Conservation (phyloP, 2,329 filamentous ascomycete species). For the Colletotrichum somersetense region DNA sequence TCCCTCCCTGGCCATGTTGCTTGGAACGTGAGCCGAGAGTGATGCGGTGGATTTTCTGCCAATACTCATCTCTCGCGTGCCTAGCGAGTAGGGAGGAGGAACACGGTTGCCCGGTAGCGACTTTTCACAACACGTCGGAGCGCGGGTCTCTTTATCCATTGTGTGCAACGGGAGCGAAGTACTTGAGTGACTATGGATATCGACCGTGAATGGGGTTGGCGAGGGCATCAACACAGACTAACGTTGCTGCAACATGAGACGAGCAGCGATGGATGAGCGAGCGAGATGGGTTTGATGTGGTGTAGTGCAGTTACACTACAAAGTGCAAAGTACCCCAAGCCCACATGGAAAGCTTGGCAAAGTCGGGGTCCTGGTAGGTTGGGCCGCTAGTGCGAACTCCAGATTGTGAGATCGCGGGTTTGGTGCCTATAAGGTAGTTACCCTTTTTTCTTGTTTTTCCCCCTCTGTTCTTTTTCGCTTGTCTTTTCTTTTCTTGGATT, state of each 20-base stretch:
- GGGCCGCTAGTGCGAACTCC: slow-evolving; percentile 37
- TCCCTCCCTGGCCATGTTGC: not conserved
- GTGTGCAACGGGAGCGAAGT: no score
- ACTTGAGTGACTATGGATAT: not conserved
- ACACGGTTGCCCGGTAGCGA: not conserved
- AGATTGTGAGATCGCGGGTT: slow-evolving; percentile 33
- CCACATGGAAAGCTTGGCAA: slow-evolving; percentile 34
- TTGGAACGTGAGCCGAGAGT: not conserved
- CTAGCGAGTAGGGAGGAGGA: not conserved
- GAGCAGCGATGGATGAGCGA: not conserved
- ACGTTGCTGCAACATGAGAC: not conserved
- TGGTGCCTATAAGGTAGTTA: not conserved
- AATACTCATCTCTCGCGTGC: not conserved
- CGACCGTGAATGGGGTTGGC: not conserved
- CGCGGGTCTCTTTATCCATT: no score
- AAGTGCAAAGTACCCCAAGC: slow-evolving; percentile 14
- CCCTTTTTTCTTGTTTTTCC: not conserved
- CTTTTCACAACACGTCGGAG: not conserved
- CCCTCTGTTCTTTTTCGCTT: no score
- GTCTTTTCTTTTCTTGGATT: slow-evolving; percentile 27
- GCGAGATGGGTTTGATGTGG: slow-evolving; percentile 8
- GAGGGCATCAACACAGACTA: not conserved
- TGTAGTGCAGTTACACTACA: slow-evolving; percentile 35
- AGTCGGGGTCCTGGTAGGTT: slow-evolving; percentile 34
- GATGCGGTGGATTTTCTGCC: not conserved